Evolutionary conservation across 1,284 basidiomycete genomes (phyloP).

Genomic region (Sanguinoderma infundibulare): DNA sequence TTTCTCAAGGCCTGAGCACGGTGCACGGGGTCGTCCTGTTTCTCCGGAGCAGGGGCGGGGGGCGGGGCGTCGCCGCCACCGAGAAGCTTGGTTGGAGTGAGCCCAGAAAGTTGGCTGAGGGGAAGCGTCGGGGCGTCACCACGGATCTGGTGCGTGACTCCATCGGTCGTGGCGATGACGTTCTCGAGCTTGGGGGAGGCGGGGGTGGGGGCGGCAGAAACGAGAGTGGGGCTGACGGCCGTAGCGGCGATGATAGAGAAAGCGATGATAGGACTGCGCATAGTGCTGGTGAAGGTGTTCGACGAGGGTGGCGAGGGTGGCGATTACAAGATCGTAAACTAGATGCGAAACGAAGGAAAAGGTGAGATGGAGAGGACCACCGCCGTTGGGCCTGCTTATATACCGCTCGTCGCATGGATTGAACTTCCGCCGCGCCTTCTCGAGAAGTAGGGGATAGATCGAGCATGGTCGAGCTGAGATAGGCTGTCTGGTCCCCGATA

Average conservation of each 20-base stretch:
- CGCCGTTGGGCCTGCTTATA: conserved; percentile 20
- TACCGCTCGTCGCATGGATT: conserved; percentile 19
- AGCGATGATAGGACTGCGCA: conserved; percentile 40
- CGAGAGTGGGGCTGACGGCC: conserved; percentile 36
- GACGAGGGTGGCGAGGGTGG: conserved; percentile 22
- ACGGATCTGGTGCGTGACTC: neutral
- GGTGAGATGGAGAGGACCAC: conserved; percentile 8
- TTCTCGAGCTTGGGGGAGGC: conserved; percentile 28
- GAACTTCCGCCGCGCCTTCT: conserved; percentile 33
- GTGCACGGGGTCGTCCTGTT: conserved; percentile 9
- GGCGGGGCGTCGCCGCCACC: neutral
- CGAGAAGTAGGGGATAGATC: conserved; percentile 20
- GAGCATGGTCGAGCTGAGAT: conserved; percentile 1
- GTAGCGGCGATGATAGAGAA: conserved; percentile 37
- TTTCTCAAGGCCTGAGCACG: conserved; percentile 19
- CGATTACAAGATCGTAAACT: conserved; percentile 32
- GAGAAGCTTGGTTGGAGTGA: too few species aligned
- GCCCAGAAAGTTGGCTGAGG: too few species aligned
- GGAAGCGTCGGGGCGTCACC: neutral
- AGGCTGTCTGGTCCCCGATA: neutral
- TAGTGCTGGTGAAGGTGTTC: conserved; percentile 27
- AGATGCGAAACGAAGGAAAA: conserved; percentile 21
- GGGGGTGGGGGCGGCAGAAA: conserved; percentile 34
- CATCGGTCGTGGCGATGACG: conserved; percentile 16
- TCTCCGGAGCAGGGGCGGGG: neutral